phyloP scores from a whole-genome alignment of 352 stramenopile species.

The Blastocystis sp. region DNA sequence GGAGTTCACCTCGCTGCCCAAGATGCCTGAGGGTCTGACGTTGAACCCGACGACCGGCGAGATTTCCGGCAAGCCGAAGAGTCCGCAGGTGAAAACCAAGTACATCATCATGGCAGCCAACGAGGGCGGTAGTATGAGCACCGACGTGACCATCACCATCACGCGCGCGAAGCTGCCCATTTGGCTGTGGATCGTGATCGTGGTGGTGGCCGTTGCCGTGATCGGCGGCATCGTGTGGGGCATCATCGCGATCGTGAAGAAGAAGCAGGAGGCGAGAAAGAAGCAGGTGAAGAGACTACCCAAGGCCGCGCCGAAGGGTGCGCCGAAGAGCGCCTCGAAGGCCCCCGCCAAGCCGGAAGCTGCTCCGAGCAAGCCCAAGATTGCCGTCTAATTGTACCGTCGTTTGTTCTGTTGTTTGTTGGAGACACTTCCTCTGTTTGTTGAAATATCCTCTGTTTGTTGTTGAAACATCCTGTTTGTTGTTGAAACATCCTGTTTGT shows the following conservation, averaged over 20 bases:
- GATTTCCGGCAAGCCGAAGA: slow-evolving; percentile 37
- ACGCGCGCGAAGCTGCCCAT: background rate
- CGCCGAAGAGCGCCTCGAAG: too few species aligned
- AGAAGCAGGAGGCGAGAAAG: slow-evolving; percentile 1
- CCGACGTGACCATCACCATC: background rate
- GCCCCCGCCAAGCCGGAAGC: too few species aligned
- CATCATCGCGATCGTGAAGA: background rate
- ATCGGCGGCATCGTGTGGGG: slow-evolving; percentile 4
- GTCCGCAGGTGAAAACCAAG: background rate
- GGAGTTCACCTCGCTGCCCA: slow-evolving; percentile 7
- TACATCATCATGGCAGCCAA: slow-evolving; percentile 8
- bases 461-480: too few species aligned
- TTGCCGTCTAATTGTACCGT: too few species aligned
- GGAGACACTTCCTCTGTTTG: too few species aligned
- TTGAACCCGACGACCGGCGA: slow-evolving; percentile 9
- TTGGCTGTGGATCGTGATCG: slow-evolving; percentile 42
- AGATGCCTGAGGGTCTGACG: slow-evolving; percentile 6
- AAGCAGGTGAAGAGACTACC: background rate
- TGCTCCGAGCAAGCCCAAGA: too few species aligned
- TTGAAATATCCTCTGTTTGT: too few species aligned
- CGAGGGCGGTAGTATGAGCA: background rate
- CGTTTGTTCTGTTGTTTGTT: too few species aligned
- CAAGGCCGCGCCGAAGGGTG: slow-evolving; percentile 12
- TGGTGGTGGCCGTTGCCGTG: background rate
- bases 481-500: too few species aligned